A percentile compares a stretch with the other conserved stretches of the same genome.
These are phyloP conservation scores for Singerocomus rubriflavus DNA, from an alignment of 1,284 basidiomycete genomes.

Conservation along the genomic window DNA sequence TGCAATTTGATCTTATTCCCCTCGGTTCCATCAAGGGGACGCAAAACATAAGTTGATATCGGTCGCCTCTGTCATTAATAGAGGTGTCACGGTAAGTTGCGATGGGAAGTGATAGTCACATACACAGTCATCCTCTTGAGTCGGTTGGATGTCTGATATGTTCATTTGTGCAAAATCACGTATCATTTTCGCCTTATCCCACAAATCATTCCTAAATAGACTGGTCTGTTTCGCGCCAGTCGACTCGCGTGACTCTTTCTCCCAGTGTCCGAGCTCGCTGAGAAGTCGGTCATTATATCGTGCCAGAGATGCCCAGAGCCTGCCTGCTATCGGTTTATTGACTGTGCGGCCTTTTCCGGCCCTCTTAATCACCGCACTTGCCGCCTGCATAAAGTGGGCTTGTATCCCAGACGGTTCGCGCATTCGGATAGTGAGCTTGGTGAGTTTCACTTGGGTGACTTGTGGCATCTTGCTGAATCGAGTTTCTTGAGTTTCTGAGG, in stretches of 20 bases:
- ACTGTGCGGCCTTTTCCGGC: constrained; percentile 33
- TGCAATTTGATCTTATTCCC: constrained; percentile 44
- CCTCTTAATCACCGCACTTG: constrained; percentile 51
- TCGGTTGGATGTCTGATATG: constrained; percentile 20
- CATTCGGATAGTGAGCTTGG: constrained; percentile 55
- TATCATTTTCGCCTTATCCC: constrained; percentile 79
- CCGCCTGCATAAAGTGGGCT: constrained; percentile 50
- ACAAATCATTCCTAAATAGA: constrained; percentile 51
- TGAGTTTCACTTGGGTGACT: constrained; percentile 42
- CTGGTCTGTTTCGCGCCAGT: constrained; percentile 35
- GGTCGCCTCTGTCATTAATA: constrained; percentile 36
- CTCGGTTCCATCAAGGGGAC: constrained; percentile 31
- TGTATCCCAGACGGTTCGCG: constrained; percentile 51
- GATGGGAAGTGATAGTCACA: constrained; percentile 1
- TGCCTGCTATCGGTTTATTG: constrained; percentile 36
- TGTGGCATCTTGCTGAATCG: constrained; percentile 3
- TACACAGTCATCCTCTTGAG: constrained; percentile 19
- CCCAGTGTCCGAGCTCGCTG: constrained; percentile 57
- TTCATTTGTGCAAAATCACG: constrained; percentile 66
- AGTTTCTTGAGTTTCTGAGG: constrained; percentile 3
- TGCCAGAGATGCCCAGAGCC: constrained; percentile 74
- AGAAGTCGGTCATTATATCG: constrained; percentile 72
- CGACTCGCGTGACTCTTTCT: constrained; percentile 46
- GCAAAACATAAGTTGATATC: constrained; percentile 42
- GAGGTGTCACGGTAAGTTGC: constrained; percentile 3